Base-by-base conservation (phyloP, 2,329 filamentous ascomycete species). In the Aspergillus quadrilineatus region DNA sequence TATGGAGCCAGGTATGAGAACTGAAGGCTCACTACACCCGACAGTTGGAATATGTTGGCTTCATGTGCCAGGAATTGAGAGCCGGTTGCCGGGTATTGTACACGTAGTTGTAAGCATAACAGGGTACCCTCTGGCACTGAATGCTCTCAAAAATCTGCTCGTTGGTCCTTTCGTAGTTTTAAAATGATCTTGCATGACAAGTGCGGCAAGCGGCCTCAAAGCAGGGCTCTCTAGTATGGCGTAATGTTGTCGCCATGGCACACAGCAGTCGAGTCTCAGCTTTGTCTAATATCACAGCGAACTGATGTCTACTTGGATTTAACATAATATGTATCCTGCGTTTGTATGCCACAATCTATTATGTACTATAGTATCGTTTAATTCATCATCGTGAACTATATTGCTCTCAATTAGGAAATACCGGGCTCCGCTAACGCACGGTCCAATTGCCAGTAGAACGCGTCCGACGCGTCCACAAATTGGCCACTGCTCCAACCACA, bases 11-110 rank as follows among this genome's bases (percentile, higher is more conserved):
- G 30, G 10, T 34, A 34, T 34, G 30, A 34, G 30, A 7, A 34
- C 4, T 10, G 7, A 14, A 37, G 10, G 5, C 34, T 37, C 14
- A 14, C 34, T 5, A 9, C 14, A 14, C 8, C 28, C 29, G 2
- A 64, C 62, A 32, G 53, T 41, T 42, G 62, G 62, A 15, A 63
- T 9, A 61, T 8, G 36, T 62, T 56, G 10, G 56, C 48, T n/a
- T 62, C 59, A 41, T 62, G 52, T 8, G 64, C 61, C 14, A 64
- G 44, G 34, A 28, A 60, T 47, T 61, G 62, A 30, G 56, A 57
- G 15, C 49, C 39, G 9, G 14, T 14, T 32, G 29, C 37, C 36
- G 14, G 52, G 41, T 32, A 37, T 53, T 42, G 43, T 15, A 54
- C 49, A 30, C 44, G 48, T 44, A 14, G n/a, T 41, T 22, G 32